These are phyloP conservation scores for Hyphopichia burtonii DNA, from an alignment of 1,139 yeast genomes.

Conservation along the genomic window DNA sequence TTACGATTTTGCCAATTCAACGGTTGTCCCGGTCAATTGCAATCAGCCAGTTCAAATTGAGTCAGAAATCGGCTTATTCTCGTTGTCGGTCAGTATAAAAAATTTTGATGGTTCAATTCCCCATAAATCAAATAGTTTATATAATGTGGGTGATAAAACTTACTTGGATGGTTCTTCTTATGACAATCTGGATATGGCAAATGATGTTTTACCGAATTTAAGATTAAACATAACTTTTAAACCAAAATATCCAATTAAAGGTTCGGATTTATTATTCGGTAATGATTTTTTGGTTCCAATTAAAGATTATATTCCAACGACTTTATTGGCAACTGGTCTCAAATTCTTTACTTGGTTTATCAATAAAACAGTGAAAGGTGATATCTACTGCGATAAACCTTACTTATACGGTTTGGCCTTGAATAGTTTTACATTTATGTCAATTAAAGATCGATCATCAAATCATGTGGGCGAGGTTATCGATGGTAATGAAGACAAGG, in stretches of 20 bases:
- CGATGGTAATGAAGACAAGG: not conserved
- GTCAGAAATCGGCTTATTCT: slow-evolving; percentile 40
- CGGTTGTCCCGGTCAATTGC: slow-evolving; percentile 47
- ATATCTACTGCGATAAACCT: slow-evolving; percentile 59
- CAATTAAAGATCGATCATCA: slow-evolving; percentile 9
- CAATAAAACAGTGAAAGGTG: slow-evolving; percentile 65
- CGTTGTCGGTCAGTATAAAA: slow-evolving; percentile 38
- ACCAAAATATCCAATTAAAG: slow-evolving; percentile 44
- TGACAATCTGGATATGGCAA: not conserved
- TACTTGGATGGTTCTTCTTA: slow-evolving; percentile 22
- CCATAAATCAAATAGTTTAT: slow-evolving; percentile 35
- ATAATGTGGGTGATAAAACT: slow-evolving; percentile 29
- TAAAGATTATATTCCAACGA: slow-evolving; percentile 55
- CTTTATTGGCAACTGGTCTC: slow-evolving; percentile 44
- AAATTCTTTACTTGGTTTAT: slow-evolving; percentile 58
- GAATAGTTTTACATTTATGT: slow-evolving; percentile 51
- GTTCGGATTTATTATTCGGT: slow-evolving; percentile 59
- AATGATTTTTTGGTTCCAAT: slow-evolving; percentile 67
- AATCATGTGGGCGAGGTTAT: not conserved
- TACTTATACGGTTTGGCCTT: slow-evolving; percentile 62
- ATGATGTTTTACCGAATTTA: slow-evolving; percentile 24
- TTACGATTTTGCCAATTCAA: slow-evolving; percentile 23
- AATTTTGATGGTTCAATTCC: slow-evolving; percentile 46
- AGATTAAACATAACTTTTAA: slow-evolving; percentile 36
- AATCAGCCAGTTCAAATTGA: slow-evolving; percentile 32